Conservation (phyloP, 2,329 filamentous ascomycete species). For the Monosporascus sp. region DNA sequence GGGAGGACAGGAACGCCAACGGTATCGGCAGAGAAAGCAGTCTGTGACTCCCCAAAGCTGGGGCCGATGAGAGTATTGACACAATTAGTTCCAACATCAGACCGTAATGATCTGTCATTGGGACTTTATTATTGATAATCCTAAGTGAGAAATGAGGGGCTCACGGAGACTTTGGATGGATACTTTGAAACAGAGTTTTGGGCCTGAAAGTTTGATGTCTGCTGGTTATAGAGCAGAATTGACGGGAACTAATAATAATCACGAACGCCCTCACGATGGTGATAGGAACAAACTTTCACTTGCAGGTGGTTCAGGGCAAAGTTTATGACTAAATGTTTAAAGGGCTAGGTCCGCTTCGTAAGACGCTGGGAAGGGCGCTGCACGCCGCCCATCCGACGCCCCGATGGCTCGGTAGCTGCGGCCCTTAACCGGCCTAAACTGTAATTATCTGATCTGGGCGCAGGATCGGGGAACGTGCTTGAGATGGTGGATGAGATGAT, state of each 20-base stretch:
- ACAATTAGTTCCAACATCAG: background rate
- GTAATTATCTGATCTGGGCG: constrained; percentile 1
- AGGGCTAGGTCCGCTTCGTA: background rate
- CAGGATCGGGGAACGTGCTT: constrained; percentile 16
- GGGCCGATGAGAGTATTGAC: background rate
- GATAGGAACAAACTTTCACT: background rate
- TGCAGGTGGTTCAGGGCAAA: background rate
- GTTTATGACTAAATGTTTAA: background rate
- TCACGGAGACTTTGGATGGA: background rate
- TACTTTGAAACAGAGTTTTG: background rate
- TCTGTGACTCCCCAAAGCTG: no score
- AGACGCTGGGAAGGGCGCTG: background rate
- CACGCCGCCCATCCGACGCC: background rate
- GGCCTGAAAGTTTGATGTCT: background rate
- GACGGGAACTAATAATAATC: background rate
- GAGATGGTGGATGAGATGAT: constrained; percentile 21
- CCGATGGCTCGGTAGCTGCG: background rate
- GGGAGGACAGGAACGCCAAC: no score
- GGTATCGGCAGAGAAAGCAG: no score
- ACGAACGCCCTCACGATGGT: background rate
- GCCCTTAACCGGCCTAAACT: background rate
- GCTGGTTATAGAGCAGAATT: background rate
- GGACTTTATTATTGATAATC: background rate
- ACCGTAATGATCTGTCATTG: background rate
- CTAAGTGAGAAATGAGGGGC: background rate